phyloP scores from a whole-genome alignment of 1,139 yeast genomes.

The Casaregolazyma suthepensis region DNA sequence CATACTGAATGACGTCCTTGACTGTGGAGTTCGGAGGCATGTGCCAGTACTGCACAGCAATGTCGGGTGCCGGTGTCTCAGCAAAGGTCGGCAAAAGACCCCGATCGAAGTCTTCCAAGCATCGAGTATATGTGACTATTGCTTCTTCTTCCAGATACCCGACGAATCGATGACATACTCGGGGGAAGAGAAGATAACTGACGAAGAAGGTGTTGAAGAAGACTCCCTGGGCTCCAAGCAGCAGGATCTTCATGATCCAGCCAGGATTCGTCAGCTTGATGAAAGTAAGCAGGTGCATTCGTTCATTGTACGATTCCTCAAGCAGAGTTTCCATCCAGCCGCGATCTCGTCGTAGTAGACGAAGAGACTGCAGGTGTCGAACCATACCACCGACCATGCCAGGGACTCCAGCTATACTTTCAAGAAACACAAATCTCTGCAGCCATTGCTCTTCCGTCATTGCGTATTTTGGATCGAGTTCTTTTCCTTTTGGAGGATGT shows the following conservation, averaged over 20 bases:
- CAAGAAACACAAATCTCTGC: slow-evolving; percentile 61
- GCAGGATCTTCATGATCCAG: slow-evolving; percentile 48
- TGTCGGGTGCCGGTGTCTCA: slow-evolving; percentile 33
- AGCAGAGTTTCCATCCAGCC: slow-evolving; percentile 72
- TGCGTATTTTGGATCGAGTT: slow-evolving; percentile 42
- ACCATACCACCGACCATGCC: slow-evolving; percentile 59
- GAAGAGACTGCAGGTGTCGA: slow-evolving; percentile 34
- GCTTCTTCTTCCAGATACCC: slow-evolving; percentile 81
- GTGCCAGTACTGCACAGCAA: slow-evolving; percentile 61
- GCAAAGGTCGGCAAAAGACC: slow-evolving; percentile 50
- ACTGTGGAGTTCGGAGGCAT: slow-evolving; percentile 48
- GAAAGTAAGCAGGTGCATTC: slow-evolving; percentile 71
- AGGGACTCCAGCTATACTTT: slow-evolving; percentile 73
- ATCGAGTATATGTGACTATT: slow-evolving; percentile 61
- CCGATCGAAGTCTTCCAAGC: slow-evolving; percentile 48
- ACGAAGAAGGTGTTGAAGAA: slow-evolving; percentile 63
- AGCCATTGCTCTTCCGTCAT: slow-evolving; percentile 67
- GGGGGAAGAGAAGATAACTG: slow-evolving; percentile 53
- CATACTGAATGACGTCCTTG: slow-evolving; percentile 52
- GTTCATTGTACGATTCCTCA: slow-evolving; percentile 75
- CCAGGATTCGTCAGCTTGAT: slow-evolving; percentile 62
- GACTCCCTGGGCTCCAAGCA: slow-evolving; percentile 65
- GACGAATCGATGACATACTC: slow-evolving; percentile 67
- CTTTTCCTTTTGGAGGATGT: slow-evolving; percentile 38
- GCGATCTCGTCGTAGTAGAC: slow-evolving; percentile 49